Evolutionary conservation across 1,139 yeast species (phyloP).

Genomic region (Taphrina wiesneri): DNA sequence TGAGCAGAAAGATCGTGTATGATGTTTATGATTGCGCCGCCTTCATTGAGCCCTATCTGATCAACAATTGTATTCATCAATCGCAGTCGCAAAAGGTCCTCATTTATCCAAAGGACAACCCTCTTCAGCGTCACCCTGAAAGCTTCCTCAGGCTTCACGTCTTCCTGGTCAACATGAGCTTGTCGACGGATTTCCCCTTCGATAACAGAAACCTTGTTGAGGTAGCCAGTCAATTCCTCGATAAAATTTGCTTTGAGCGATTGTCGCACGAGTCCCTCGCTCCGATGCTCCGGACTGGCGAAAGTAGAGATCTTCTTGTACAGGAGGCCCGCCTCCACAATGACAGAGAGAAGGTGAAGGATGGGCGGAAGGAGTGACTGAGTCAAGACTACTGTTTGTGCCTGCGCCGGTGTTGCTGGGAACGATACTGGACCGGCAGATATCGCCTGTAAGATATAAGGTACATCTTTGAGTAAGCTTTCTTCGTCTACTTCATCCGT

Average conservation of each 20-base stretch:
- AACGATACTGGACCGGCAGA: slow-evolving; percentile 65
- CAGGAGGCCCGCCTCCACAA: slow-evolving; percentile 73
- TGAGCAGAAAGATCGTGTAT: slow-evolving; percentile 57
- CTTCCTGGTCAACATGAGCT: slow-evolving; percentile 36
- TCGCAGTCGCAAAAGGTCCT: slow-evolving; percentile 59
- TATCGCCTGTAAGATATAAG: slow-evolving; percentile 71
- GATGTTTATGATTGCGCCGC: slow-evolving; percentile 60
- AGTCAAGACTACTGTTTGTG: slow-evolving; percentile 53
- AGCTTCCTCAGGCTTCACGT: slow-evolving; percentile 28
- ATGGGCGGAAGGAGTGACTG: slow-evolving; percentile 58
- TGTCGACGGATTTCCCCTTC: slow-evolving; percentile 47
- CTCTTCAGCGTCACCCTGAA: slow-evolving; percentile 47
- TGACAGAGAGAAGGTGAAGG: slow-evolving; percentile 57
- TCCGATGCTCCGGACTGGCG: slow-evolving; percentile 46
- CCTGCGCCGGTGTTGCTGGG: slow-evolving; percentile 38
- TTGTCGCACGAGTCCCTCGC: slow-evolving; percentile 45
- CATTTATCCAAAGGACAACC: slow-evolving; percentile 53
- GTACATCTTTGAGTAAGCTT: slow-evolving; percentile 58
- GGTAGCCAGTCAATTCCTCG: slow-evolving; percentile 57
- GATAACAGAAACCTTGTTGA: slow-evolving; percentile 57
- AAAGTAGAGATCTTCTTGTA: slow-evolving; percentile 53
- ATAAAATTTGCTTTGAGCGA: slow-evolving; percentile 64
- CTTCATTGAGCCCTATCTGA: slow-evolving; percentile 48
- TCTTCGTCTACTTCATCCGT: slow-evolving; percentile 47
- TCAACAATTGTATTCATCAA: slow-evolving; percentile 52